Base-by-base conservation (phyloP, 208 protist species). In the Trypanosomatidae sp. region DNA sequence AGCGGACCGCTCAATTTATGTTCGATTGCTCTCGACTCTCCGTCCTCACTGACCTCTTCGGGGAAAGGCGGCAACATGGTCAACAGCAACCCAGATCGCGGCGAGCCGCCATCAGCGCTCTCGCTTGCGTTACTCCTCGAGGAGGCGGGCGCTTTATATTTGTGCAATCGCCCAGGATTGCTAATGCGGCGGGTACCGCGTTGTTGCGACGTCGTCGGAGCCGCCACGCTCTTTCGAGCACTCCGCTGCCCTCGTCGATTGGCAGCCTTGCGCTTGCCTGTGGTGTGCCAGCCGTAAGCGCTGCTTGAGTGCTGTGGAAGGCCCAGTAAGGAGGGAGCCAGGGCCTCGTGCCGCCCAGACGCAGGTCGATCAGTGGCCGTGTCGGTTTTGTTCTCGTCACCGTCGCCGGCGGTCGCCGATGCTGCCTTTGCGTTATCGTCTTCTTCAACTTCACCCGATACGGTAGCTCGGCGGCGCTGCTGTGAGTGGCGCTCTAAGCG, bases 91-190 rank as follows among this genome's bases (percentile, higher is more conserved):
- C 36, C 60, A 22, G 22, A 28, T 9, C 6, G 36, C 44, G 60
- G n/a, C 60, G 60, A 65, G 19, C 46, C 55, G 17, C n/a, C 15
- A 13, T 19, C 17, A 36, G 39, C 52, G 43, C n/a, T 53, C 8
- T 41, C 49, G 64, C 44, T 68, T 33, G 64, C n/a, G 44, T 12
- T 39, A 13, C 41, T 36, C 64, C 25, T 49, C 44, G 64, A 66
- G 62, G 22, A 8, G 10, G 28, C 43, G 13, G 5, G n/a, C n/a
- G 19, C 13, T 39, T 33, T 17, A 1, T 13, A 5, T 25, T n/a
- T 64, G 33, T 33, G 33, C 25, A 25, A 47, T 33, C 12, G 43
- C 44, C 12, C 17, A 44, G 2, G 15, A 46, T 44, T 47, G 60
- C 19, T 25, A 19, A 65, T 28, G 2, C 33, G 10, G 25, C 17